A percentile compares a stretch with the other conserved stretches of the same genome.
These are phyloP conservation scores for Amoeboaphelidium protococcarum DNA, from an alignment of 371 early-diverging fungal genomes.

Conservation along the genomic window DNA sequence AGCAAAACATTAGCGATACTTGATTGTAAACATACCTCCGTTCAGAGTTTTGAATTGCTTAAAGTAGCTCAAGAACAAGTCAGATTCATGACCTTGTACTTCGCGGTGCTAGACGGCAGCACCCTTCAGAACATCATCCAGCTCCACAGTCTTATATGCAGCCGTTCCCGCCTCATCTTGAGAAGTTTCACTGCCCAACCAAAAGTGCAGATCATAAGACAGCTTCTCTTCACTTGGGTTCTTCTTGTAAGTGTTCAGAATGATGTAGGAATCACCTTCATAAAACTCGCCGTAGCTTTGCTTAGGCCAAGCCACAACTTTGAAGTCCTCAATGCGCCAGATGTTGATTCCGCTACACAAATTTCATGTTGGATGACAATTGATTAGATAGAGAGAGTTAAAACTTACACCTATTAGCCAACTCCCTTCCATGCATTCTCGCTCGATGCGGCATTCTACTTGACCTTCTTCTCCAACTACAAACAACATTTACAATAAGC, in stretches of 20 bases:
- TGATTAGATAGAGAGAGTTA: too few relatives aligned
- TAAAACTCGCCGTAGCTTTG: conserved; percentile 38
- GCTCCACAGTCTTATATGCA: conserved; percentile 65
- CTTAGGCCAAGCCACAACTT: conserved; percentile 29
- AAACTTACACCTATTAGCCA: conserved; percentile 21
- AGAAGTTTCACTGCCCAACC: conserved; percentile 47
- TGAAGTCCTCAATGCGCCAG: conserved; percentile 57
- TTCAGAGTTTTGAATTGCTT: too few relatives aligned
- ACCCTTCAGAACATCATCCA: conserved; percentile 43
- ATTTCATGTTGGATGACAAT: too few relatives aligned
- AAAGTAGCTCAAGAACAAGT: conserved; percentile 35
- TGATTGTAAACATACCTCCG: too few relatives aligned
- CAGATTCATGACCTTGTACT: conserved; percentile 31
- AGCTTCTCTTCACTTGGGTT: too few relatives aligned
- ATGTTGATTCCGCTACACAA: conserved; percentile 45
- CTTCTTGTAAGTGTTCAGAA: too few relatives aligned
- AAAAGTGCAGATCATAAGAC: conserved; percentile 59
- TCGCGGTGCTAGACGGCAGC: conserved; percentile 53
- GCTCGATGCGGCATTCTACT: conserved; percentile 32
- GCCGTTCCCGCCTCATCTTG: conserved; percentile 68
- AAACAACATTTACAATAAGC: too few relatives aligned
- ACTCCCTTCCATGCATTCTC: conserved; percentile 42
- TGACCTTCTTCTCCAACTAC: conserved; percentile 29
- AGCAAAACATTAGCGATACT: too few relatives aligned
- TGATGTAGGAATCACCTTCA: too few relatives aligned